phyloP scores from a whole-genome alignment of 2,329 filamentous ascomycete genomes.

The Leptographium radiaticola region DNA sequence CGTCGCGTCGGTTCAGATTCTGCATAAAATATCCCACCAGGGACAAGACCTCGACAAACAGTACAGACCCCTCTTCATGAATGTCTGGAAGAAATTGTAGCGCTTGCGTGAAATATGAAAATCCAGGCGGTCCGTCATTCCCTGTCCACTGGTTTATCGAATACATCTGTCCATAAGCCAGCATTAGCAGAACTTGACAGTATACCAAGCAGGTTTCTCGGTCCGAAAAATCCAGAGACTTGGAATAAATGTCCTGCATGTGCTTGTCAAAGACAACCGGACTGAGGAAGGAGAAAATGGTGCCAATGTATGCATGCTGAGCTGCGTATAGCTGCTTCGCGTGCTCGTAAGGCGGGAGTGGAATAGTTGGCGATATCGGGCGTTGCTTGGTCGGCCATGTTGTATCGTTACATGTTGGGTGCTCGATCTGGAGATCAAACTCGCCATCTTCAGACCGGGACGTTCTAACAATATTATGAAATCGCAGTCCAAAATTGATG shows the following conservation, averaged over 20 bases:
- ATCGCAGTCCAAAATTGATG: no score
- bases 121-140: slow-evolving; percentile 2
- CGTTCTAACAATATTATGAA: no score
- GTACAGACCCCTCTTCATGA: slow-evolving; percentile 34
- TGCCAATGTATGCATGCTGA: slow-evolving; percentile 3
- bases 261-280: not conserved
- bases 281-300: slow-evolving; percentile 3
- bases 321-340: slow-evolving; percentile 25
- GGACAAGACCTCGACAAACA: slow-evolving; percentile 36
- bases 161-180: slow-evolving; percentile 3
- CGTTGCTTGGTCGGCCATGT: no score
- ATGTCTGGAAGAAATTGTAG: slow-evolving; percentile 1
- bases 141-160: slow-evolving; percentile 5
- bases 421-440: no score
- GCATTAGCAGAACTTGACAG: slow-evolving; percentile 1
- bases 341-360: slow-evolving; percentile 22
- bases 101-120: slow-evolving; percentile 1
- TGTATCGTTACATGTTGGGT: no score
- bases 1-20: slow-evolving; percentile 21
- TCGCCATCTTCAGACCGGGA: no score
- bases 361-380: no score
- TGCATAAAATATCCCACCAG: slow-evolving; percentile 40
- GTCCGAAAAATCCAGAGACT: not conserved
- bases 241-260: not conserved
- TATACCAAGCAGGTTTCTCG: slow-evolving; percentile 1